Conservation (phyloP, 2,329 filamentous ascomycete species). For the Colletotrichum sojae region DNA sequence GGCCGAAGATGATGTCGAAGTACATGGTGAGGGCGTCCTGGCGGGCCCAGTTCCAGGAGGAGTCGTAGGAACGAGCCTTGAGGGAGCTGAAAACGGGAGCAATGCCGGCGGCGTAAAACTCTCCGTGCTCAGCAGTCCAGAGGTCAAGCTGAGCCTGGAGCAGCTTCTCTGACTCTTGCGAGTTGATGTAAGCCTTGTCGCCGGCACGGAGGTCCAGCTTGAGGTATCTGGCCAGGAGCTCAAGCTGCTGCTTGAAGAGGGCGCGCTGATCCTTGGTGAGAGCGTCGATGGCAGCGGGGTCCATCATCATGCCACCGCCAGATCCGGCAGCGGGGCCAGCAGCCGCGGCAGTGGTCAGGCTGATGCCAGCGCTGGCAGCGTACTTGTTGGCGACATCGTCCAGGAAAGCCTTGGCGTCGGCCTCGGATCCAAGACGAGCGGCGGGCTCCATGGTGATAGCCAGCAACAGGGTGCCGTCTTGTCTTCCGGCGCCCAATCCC, state of each 20-base stretch:
- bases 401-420: constrained; percentile 92
- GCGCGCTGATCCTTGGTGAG: constrained; percentile 96
- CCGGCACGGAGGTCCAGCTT: constrained; percentile 98
- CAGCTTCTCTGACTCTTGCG: constrained; percentile 87
- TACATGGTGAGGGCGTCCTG: constrained; percentile 99
- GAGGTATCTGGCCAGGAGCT: constrained; percentile 93
- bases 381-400: constrained; percentile 93
- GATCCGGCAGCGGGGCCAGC: constrained; percentile 80
- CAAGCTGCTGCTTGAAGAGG: constrained; percentile 98
- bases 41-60: constrained; percentile 98
- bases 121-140: constrained; percentile 95
- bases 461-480: constrained; percentile 90
- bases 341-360: constrained; percentile 80
- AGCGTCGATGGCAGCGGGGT: constrained; percentile 95
- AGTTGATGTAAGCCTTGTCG: constrained; percentile 90
- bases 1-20: constrained; percentile 98
- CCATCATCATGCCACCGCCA: constrained; percentile 98
- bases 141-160: constrained; percentile 94
- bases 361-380: constrained; percentile 86
- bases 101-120: constrained; percentile 95
- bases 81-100: constrained; percentile 93
- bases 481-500: constrained; percentile 88
- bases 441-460: constrained; percentile 94
- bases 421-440: constrained; percentile 88
- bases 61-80: constrained; percentile 97